Base-by-base conservation (phyloP, 345 rosid genomes). In the Sonneratia caseolaris region DNA sequence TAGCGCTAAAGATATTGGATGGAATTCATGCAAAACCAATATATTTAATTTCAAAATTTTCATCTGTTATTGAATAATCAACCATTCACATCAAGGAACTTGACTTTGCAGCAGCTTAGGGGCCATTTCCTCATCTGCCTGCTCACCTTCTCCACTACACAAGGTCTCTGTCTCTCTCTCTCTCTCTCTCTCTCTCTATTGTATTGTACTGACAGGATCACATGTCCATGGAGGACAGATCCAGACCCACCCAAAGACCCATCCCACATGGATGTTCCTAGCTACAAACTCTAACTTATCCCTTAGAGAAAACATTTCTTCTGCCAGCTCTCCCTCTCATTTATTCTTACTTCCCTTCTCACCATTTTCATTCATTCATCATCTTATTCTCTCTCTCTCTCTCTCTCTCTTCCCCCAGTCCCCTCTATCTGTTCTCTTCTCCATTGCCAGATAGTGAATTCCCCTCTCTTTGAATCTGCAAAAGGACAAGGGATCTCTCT, bases 171-270 rank as follows among this genome's bases (percentile, higher is more conserved):
- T 71, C 68, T 48, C 49, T 47, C 37, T 62, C 68, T 71, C 68
- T 48, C 49, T 47, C 68, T 65, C 27, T 32, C 38, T 62, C 62
- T 73, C 72, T 45, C 15, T 22, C 64, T 61, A 21, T 59, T 40
- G 65, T 59, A 61, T 68, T 42, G 65, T 47, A 66, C 36, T 47
- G 90, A 79, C 89, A 81, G 72, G 76, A 76, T 73, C 92, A 90
- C 94, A 87, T 91, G 97, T 47, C 51, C 65, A 80, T 73, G 83
- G 83, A 70, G 76, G 89, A 84, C 86, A 86, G 70, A 75, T 68
- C 32, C 59, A 75, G 90, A 85, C 93, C 90, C 90, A 86, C 89
- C 70, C 80, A 74, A 83, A 66, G 67, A 69, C 75, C 64, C 84
- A 66, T 75, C 79, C 75, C 96, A 90, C 92, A 86, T 92, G 96